These are phyloP conservation scores for Pseudonectria foliicola DNA, from an alignment of 2,329 filamentous ascomycete species.

Conservation along the genomic window DNA sequence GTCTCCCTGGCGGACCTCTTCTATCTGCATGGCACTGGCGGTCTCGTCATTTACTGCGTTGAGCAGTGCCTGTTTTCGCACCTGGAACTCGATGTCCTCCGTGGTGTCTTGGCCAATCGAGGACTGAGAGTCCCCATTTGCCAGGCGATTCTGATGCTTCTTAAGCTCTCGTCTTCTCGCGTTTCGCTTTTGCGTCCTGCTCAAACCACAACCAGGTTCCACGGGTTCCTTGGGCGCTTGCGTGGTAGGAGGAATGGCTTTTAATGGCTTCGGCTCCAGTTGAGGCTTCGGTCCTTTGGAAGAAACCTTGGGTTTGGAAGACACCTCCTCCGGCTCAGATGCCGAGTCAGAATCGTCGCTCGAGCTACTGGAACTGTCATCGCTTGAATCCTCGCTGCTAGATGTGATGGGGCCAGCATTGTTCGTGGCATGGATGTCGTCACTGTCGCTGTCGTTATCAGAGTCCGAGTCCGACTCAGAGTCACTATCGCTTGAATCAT, in stretches of 20 bases:
- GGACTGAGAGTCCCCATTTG: constrained; percentile 12
- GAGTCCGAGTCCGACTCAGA: constrained; percentile 5
- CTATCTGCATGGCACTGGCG: constrained; percentile 1
- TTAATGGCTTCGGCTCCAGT: neutral
- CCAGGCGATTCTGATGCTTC: constrained; percentile 4
- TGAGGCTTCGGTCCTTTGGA: constrained; percentile 1
- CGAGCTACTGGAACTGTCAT: constrained; percentile 1
- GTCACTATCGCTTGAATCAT: constrained; percentile 5
- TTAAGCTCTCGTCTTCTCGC: constrained; percentile 38
- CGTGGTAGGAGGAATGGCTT: constrained; percentile 1
- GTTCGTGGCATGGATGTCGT: neutral
- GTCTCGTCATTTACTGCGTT: constrained; percentile 18
- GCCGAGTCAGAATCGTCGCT: constrained; percentile 20
- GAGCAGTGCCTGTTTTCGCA: constrained; percentile 35
- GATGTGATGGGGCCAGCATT: neutral
- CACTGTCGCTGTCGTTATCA: constrained; percentile 5
- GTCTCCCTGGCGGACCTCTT: constrained; percentile 1
- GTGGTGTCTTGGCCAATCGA: constrained; percentile 5
- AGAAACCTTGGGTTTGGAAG: constrained; percentile 24
- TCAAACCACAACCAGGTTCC: constrained; percentile 30
- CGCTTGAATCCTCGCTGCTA: constrained; percentile 7
- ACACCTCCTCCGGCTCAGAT: constrained; percentile 29
- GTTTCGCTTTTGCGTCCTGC: constrained; percentile 45
- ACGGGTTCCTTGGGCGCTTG: constrained; percentile 12
- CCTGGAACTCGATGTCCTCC: constrained; percentile 24